Evolutionary conservation across 73 alveolate genomes (phyloP), one percentile per base, ranked within the genome.

Genomic region (Paramecium pentaurelia): DNA sequence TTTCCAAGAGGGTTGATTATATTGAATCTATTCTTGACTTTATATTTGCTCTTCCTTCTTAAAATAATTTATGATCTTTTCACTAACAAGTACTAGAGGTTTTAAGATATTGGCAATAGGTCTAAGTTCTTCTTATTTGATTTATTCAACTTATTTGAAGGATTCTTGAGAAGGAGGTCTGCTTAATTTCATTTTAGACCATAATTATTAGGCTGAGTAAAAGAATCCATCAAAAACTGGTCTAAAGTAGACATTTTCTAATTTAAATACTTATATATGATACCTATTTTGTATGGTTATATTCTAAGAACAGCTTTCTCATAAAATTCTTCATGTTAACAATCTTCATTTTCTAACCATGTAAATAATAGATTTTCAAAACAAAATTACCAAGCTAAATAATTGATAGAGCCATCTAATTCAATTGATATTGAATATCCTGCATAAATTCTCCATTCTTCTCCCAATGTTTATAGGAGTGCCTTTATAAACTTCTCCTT

Each of bases 341-440:
- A 30, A 32, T 80, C 71, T 7, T 80, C 91, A 47, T 80, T 80
- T 7, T 80, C 91, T 3, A 80, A 3, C 91, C 91, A 80, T 28
- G 91, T 25, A 36, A 80, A 80, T 28, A 80, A 64, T 9, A 80
- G 91, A 45, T 49, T 45, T 6, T 80, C 91, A 27, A 80, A 80
- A 80, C 91, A 80, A 80, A 80, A 80, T 80, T 80, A 47, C 91
- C 91, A 80, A 10, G 91, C 91, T 16, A 80, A 10, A 47, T 80
- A n/a, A 25, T 42, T 80, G 18, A 47, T 80, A 20, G 14, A 47
- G 25, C 91, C 91, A 44, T 80, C 91, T 9, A 80, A 49, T 45
- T 25, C 75, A 25, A 80, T 42, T 11, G 75, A 40, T 6, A 80
- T 45, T 4, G 91, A 16, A 11, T 49, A 45, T 22, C 91, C 91